Evolutionary conservation across 306 rosid species (phyloP).

Genomic region (Quercus bicolor): DNA sequence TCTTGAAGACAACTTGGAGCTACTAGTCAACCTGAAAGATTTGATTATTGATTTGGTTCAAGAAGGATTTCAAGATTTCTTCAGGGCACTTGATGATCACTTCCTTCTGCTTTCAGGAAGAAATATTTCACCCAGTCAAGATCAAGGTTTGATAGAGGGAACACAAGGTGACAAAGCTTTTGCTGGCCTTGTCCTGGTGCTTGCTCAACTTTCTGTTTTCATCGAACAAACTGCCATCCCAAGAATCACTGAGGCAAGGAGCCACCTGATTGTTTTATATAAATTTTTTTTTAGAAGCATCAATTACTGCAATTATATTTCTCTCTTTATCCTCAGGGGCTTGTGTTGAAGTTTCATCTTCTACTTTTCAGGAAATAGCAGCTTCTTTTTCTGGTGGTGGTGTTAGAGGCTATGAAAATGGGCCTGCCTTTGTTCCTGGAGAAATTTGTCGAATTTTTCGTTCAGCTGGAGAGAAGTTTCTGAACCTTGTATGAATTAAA

Average conservation of each 20-base stretch:
- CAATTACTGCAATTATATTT: slow-evolving; percentile 19
- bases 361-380: slow-evolving; percentile 68
- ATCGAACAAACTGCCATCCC: slow-evolving; percentile 86
- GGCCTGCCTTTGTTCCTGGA: slow-evolving; percentile 84
- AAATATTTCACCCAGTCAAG: slow-evolving; percentile 49
- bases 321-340: slow-evolving; percentile 12
- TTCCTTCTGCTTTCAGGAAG: slow-evolving; percentile 64
- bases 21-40: slow-evolving; percentile 57
- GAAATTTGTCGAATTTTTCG: slow-evolving; percentile 77
- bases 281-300: slow-evolving; percentile 16
- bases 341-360: slow-evolving; percentile 28
- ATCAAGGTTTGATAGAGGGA: slow-evolving; percentile 59
- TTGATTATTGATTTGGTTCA: slow-evolving; percentile 73
- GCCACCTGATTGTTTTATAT: slow-evolving; percentile 16
- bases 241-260: slow-evolving; percentile 85
- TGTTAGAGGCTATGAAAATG: slow-evolving; percentile 65
- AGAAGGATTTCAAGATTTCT: slow-evolving; percentile 92
- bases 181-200: slow-evolving; percentile 78
- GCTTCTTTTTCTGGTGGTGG: slow-evolving; percentile 88
- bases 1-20: slow-evolving; percentile 56
- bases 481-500: slow-evolving; percentile 62
- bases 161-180: slow-evolving; percentile 57
- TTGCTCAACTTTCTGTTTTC: slow-evolving; percentile 83
- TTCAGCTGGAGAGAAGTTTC: slow-evolving; percentile 76
- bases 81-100: slow-evolving; percentile 64